These are phyloP conservation scores for Edaphochlamys debaryana DNA, from an alignment of 139 green algal genomes.

Conservation along the genomic window DNA sequence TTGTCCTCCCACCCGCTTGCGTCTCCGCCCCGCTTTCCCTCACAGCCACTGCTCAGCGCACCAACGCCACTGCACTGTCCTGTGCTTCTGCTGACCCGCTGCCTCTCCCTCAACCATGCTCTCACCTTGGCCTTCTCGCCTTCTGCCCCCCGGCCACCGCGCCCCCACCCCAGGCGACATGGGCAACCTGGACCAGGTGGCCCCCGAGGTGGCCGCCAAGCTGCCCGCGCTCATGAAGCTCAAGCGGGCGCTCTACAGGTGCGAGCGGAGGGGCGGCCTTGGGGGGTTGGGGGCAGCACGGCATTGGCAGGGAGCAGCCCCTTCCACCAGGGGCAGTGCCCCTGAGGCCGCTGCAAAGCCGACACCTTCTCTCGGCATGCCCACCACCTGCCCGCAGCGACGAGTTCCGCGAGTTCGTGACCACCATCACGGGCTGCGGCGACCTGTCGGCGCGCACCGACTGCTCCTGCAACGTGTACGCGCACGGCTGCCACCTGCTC, in stretches of 20 bases:
- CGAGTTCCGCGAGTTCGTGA: conserved; percentile 60
- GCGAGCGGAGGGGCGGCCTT: background rate
- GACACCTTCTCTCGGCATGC: background rate
- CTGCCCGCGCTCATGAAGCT: conserved; percentile 77
- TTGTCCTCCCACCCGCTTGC: too few relatives aligned
- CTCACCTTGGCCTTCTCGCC: too few relatives aligned
- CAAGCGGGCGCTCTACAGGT: conserved; percentile 79
- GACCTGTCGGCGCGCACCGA: conserved; percentile 82
- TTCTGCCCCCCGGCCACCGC: too few relatives aligned
- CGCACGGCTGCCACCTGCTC: conserved; percentile 75
- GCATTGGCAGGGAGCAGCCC: too few relatives aligned
- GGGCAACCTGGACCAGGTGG: conserved; percentile 81
- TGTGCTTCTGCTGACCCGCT: too few relatives aligned
- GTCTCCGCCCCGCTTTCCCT: too few relatives aligned
- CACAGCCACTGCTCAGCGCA: too few relatives aligned
- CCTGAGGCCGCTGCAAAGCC: too few relatives aligned
- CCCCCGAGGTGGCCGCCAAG: conserved; percentile 64
- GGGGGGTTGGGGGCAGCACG: too few relatives aligned
- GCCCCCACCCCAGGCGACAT: conserved; percentile 79
- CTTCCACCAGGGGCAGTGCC: too few relatives aligned
- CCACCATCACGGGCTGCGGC: conserved; percentile 70
- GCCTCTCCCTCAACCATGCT: too few relatives aligned
- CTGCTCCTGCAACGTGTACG: conserved; percentile 90
- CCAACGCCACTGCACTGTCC: too few relatives aligned
- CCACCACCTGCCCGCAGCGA: background rate